Conservation (phyloP, 2,329 filamentous ascomycete species). For the Sporothrix mexicana region DNA sequence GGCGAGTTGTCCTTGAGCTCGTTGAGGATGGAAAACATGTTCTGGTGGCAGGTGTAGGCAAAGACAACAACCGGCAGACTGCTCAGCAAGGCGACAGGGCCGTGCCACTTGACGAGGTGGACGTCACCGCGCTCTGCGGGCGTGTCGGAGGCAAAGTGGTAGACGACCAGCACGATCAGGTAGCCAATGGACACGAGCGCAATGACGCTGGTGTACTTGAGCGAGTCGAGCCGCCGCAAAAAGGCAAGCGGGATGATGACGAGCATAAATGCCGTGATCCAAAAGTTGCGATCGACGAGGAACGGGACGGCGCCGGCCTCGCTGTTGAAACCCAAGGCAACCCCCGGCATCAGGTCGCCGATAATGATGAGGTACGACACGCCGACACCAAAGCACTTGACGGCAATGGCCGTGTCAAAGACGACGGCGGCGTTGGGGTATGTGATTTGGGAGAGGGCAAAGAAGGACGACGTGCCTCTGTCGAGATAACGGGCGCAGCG, state of each 20-base stretch:
- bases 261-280: constrained; percentile 97
- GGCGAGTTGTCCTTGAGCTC: constrained; percentile 88
- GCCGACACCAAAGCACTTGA: constrained; percentile 97
- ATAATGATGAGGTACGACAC: constrained; percentile 99
- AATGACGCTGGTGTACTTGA: constrained; percentile 95
- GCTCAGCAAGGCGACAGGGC: constrained; percentile 77
- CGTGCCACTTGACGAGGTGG: constrained; percentile 77
- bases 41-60: constrained; percentile 99
- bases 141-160: constrained; percentile 85
- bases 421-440: constrained; percentile 95
- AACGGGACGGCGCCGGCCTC: constrained; percentile 71
- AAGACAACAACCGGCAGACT: constrained; percentile 96
- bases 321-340: constrained; percentile 73
- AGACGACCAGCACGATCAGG: constrained; percentile 88
- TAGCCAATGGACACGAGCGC: constrained; percentile 94
- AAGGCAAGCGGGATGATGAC: constrained; percentile 95
- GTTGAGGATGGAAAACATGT: constrained; percentile 99
- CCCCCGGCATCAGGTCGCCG: constrained; percentile 95
- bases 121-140: constrained; percentile 74
- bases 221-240: constrained; percentile 84
- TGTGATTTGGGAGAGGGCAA: constrained; percentile 94
- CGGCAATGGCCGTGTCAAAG: constrained; percentile 93
- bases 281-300: constrained; percentile 89
- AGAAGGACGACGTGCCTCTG: constrained; percentile 86
- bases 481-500: constrained; percentile 93